Percentiles rank a stretch among this genome's conserved stretches.
Evolutionary conservation across 495 filamentous ascomycete species (phyloP).

Genomic region (Lasiosphaeria hispida): DNA sequence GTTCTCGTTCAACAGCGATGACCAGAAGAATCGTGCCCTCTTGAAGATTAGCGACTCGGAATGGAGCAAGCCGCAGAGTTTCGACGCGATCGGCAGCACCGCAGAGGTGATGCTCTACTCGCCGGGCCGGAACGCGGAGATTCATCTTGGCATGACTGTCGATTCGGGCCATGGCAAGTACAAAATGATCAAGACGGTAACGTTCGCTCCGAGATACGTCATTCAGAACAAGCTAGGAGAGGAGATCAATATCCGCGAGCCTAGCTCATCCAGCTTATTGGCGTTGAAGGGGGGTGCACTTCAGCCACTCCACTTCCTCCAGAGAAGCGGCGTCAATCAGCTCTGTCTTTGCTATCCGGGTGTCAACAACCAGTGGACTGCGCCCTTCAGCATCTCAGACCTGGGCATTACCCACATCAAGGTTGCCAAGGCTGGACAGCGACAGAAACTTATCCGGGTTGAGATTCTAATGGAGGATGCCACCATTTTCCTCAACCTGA

Average conservation of each 20-base stretch:
- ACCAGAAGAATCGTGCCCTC: constrained; percentile 82
- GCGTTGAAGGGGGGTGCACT: constrained; percentile 71
- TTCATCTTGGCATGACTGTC: constrained; percentile 86
- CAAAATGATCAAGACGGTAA: constrained; percentile 92
- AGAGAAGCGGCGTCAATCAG: constrained; percentile 76
- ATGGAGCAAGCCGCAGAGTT: constrained; percentile 97
- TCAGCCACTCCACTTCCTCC: constrained; percentile 82
- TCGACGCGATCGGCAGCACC: constrained; percentile 95
- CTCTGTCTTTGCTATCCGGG: constrained; percentile 91
- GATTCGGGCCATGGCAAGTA: constrained; percentile 94
- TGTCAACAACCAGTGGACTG: constrained; percentile 96
- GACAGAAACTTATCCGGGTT: constrained; percentile 81
- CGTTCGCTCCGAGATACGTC: constrained; percentile 88
- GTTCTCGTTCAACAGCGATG: constrained; percentile 88
- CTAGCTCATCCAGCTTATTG: constrained; percentile 77
- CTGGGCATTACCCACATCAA: constrained; percentile 90
- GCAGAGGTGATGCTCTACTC: constrained; percentile 81
- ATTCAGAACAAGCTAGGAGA: constrained; percentile 90
- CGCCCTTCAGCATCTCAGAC: constrained; percentile 94
- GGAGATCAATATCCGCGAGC: constrained; percentile 84
- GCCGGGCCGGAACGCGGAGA: constrained; percentile 65
- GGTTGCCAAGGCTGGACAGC: constrained; percentile 82
- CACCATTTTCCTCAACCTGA: constrained; percentile 90
- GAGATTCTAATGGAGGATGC: constrained; percentile 89
- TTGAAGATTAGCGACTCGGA: constrained; percentile 82